Conservation (phyloP, 2,329 filamentous ascomycete species). For the Cladosporium halotolerans region DNA sequence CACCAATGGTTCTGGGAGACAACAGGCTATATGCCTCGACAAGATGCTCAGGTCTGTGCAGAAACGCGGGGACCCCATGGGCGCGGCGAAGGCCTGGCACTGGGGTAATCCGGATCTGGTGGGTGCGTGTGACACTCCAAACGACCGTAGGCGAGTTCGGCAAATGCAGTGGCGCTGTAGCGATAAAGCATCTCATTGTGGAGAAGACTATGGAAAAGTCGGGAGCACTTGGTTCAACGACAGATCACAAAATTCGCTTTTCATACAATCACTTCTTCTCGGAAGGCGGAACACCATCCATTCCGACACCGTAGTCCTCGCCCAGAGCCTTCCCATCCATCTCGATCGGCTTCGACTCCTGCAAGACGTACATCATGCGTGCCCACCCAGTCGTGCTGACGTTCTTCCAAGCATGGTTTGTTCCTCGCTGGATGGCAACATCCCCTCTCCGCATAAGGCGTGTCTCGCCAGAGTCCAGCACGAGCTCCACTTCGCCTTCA, state of each 20-base stretch:
- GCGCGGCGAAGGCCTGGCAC: too few species aligned
- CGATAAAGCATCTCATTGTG: too few species aligned
- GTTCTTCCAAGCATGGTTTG: conserved; percentile 32
- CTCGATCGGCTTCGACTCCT: conserved; percentile 25
- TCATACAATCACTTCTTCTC: background rate
- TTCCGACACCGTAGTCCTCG: conserved; percentile 26
- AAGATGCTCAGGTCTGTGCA: too few species aligned
- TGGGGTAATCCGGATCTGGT: too few species aligned
- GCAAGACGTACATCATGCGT: conserved; percentile 31
- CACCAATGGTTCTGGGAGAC: background rate
- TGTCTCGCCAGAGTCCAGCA: conserved; percentile 29
- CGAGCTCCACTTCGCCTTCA: conserved; percentile 27
- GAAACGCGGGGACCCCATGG: too few species aligned
- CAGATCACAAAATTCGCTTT: background rate
- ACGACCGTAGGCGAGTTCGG: too few species aligned
- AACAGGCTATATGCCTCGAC: too few species aligned
- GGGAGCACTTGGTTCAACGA: too few species aligned
- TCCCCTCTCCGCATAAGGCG: conserved; percentile 26
- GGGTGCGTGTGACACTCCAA: too few species aligned
- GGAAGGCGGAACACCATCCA: conserved; percentile 23
- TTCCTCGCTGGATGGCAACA: conserved; percentile 29
- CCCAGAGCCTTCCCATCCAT: conserved; percentile 25
- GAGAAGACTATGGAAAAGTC: too few species aligned
- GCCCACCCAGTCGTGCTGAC: conserved; percentile 27
- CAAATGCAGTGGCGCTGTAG: too few species aligned